Conservation (phyloP, 2,329 filamentous ascomycete species). For the Monilinia aucupariae region DNA sequence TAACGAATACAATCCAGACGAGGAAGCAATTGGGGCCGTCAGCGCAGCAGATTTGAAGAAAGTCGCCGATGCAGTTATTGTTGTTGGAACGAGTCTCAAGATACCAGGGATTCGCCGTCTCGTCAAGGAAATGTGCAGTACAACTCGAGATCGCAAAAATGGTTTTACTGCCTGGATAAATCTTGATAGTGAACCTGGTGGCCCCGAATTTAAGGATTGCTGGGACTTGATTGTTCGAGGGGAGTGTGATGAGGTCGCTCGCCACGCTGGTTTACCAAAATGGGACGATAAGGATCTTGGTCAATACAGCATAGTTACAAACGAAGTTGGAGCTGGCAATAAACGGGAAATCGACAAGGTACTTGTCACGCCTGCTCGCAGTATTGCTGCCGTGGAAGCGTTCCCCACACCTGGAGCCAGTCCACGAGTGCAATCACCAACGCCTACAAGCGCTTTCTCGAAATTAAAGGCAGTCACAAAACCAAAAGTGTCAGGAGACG, state of each 20-base stretch:
- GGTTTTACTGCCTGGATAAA: slow-evolving; percentile 95
- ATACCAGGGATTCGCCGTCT: slow-evolving; percentile 88
- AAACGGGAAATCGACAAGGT: slow-evolving; percentile 41
- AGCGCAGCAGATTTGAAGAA: slow-evolving; percentile 79
- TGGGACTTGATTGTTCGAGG: slow-evolving; percentile 90
- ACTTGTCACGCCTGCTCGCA: slow-evolving; percentile 36
- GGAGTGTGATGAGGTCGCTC: slow-evolving; percentile 82
- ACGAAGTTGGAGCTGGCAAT: slow-evolving; percentile 40
- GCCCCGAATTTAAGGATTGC: slow-evolving; percentile 80
- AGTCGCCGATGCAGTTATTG: slow-evolving; percentile 84
- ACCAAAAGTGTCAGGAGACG: background rate
- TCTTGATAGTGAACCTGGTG: slow-evolving; percentile 74
- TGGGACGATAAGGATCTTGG: slow-evolving; percentile 54
- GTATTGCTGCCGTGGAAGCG: slow-evolving; percentile 39
- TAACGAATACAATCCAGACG: slow-evolving; percentile 94
- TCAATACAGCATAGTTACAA: slow-evolving; percentile 43
- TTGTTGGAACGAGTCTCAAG: slow-evolving; percentile 92
- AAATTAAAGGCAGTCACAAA: slow-evolving; percentile 7
- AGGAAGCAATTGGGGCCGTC: slow-evolving; percentile 90
- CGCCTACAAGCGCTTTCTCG: slow-evolving; percentile 21
- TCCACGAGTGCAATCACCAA: slow-evolving; percentile 42
- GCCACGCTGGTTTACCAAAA: slow-evolving; percentile 57
- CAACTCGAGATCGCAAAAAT: slow-evolving; percentile 74
- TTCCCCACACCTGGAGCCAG: slow-evolving; percentile 56
- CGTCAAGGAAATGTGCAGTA: slow-evolving; percentile 82